phyloP scores from a whole-genome alignment of 306 rosid genomes.

The Prunus salicina region DNA sequence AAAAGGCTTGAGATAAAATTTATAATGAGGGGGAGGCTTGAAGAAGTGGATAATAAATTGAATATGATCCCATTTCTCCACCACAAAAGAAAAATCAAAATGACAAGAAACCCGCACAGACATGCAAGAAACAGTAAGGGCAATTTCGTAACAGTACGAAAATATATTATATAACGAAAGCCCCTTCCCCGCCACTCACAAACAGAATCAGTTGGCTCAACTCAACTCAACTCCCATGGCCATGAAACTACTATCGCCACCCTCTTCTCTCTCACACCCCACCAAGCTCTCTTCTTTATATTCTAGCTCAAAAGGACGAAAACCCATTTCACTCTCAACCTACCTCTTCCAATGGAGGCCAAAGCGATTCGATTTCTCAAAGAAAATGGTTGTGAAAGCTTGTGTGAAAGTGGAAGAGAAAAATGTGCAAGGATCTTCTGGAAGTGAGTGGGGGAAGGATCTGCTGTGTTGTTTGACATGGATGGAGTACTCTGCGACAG shows the following conservation, averaged over 20 bases:
- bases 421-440: slow-evolving; percentile 33
- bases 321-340: slow-evolving; percentile 34
- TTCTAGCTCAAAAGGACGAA: slow-evolving; percentile 23
- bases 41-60: slow-evolving; percentile 3
- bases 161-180: neutral
- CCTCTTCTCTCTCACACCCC: slow-evolving; percentile 34
- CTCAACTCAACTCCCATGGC: slow-evolving; percentile 33
- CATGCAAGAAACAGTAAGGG: neutral
- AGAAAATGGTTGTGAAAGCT: slow-evolving; percentile 44
- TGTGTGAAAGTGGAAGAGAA: slow-evolving; percentile 61
- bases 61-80: neutral
- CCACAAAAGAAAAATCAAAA: neutral
- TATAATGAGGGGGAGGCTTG: neutral
- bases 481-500: slow-evolving; percentile 95
- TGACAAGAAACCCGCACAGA: neutral
- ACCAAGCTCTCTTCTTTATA: slow-evolving; percentile 34
- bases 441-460: slow-evolving; percentile 70
- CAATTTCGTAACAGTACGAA: neutral
- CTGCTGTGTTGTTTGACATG: slow-evolving; percentile 95
- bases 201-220: slow-evolving; percentile 10
- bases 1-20: neutral
- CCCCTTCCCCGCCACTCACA: slow-evolving; percentile 38
- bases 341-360: slow-evolving; percentile 43
- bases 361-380: slow-evolving; percentile 30
- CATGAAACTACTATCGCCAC: slow-evolving; percentile 29